Base-by-base conservation (phyloP, 1,284 basidiomycete species). In the Ceratobasidium theobromae region DNA sequence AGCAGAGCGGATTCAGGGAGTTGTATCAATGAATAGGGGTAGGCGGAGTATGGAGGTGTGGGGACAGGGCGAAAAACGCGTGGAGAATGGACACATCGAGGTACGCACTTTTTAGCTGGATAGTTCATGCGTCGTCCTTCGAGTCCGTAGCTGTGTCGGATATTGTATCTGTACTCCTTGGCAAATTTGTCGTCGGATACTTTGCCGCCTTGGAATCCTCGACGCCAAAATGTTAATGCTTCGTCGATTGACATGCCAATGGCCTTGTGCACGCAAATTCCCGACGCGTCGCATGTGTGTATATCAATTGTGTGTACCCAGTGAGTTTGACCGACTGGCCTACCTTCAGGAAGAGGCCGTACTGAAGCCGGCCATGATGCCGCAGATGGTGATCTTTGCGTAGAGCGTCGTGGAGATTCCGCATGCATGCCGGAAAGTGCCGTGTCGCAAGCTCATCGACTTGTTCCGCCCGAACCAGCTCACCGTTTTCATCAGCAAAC, bases 161-260 rank as follows among this genome's bases (percentile, higher is more conserved):
- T 95, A 73, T 99, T 99, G 78, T 99, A 99, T 72, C 87, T 88
- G 81, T 98, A 91, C 74, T 98, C 93, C 76, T 99, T 99, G 79
- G 95, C 95, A 79, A 99, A 99, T 77, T 95, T 91, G 78, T 99
- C 95, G 71, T 98, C 95, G 23, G 87, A 87, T 67, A 92, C 85
- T 38, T 79, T 82, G 53, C 82, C 78, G 49, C 77, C 81, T 30
- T 76, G 76, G 75, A 97, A 98, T 33, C 89, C 88, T 72, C 89
- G 88, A 64, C 93, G 82, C 97, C 97, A 99, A 78, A 98, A 99
- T 5, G 86, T 78, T 58, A 98, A 78, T 1, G 97, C 95, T 77
- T 99, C 96, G 30, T 99, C 96, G 55, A 99, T 86, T 0, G 95
- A 91, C 54, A 99, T 77, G 1, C 96, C 96, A 62, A 99, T 81